Evolutionary conservation across 140 eudicot genomes (phyloP), one percentile per base, ranked within the genome.

Genomic region (Stevia rebaudiana): DNA sequence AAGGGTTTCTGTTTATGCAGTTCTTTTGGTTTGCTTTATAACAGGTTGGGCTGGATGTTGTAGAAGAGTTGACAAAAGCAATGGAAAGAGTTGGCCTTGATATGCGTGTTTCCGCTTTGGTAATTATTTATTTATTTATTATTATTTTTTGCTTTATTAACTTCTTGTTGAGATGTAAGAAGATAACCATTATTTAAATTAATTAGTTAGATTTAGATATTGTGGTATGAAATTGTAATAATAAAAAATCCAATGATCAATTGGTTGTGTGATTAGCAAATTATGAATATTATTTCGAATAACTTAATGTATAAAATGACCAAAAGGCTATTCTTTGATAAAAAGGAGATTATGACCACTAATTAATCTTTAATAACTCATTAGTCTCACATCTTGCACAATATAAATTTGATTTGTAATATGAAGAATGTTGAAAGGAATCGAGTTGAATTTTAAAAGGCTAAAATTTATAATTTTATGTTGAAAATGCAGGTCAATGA

Each of bases 101-200:
- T 56, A 88, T 88, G 98, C 92, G 96, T 63, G 98, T 92, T 63
- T 50, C 98, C 46, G 96, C 98, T 53, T 69, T 91, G 85, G 98
- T 87, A 75, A 49, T 74, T 43, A 68, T 43, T 72, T 17, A 0
- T 31, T 71, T 52, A 36, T 35, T 1, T 1, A 3, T 19, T 31
- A 57, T n/a, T 3, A 6, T 5, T 36, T 36, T 9, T 11, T 31
- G 2, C 3, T 53, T 13, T 30, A n/a, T 43, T 0, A 21, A 3
- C 8, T 63, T 36, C 5, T 6, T 21, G 54, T 51, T 71, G 53
- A 17, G 22, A 8, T 60, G 24, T 36, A 15, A 11, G 15, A 21
- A 2, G 12, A 13, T 24, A 30, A 24, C 23, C 13, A 6, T 3
- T 7, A 12, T 60, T 17, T 18, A 3, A 7, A 7, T 18, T 19